phyloP scores from a whole-genome alignment of 768 basidiomycete species.

The Pleurotus tuber-regium region DNA sequence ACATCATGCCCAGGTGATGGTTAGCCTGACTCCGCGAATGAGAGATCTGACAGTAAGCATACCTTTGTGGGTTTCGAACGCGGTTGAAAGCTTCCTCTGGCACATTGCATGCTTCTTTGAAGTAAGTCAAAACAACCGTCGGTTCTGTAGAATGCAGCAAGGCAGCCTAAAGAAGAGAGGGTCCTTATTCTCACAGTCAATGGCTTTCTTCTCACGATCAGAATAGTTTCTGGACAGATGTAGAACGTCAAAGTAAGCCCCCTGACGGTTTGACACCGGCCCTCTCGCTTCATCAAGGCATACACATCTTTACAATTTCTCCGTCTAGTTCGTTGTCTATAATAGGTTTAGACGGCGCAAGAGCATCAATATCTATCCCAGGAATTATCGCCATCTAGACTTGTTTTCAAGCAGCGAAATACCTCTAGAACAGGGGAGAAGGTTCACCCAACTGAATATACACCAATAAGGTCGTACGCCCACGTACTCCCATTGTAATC shows the following conservation, averaged over 20 bases:
- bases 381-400: too few species aligned
- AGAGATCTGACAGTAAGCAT: too few species aligned
- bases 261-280: not conserved
- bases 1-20: conserved; percentile 2
- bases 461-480: too few species aligned
- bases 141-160: too few species aligned
- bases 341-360: not conserved
- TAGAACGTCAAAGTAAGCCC: not conserved
- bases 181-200: not conserved
- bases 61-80: too few species aligned
- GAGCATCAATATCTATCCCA: not conserved
- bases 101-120: not conserved
- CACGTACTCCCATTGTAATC: too few species aligned
- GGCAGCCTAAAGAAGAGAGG: too few species aligned
- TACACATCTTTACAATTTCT: not conserved
- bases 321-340: not conserved
- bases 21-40: not conserved
- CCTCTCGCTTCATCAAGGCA: too few species aligned
- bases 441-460: too few species aligned
- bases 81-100: not conserved
- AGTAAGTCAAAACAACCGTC: too few species aligned
- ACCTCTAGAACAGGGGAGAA: too few species aligned
- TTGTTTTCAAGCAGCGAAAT: too few species aligned
- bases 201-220: not conserved
- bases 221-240: not conserved